A percentile compares a stretch with the other conserved stretches of the same genome.
Conservation (phyloP, 495 filamentous ascomycete genomes). For the Xylaria cubensis region DNA sequence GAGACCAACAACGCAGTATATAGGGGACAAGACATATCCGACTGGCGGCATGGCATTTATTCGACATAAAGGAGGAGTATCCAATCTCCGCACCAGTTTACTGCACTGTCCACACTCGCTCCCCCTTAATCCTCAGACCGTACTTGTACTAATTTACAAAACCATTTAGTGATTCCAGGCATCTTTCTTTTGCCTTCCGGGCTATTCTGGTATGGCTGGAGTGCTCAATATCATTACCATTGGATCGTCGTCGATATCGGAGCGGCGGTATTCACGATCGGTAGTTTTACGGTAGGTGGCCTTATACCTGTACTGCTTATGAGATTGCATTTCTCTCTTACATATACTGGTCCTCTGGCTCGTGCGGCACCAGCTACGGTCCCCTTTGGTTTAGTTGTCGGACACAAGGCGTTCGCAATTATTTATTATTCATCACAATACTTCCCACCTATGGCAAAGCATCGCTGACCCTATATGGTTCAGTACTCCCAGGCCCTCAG, state of each 20-base stretch:
- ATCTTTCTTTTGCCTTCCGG: slow-evolving; percentile 52
- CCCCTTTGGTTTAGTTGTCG: not conserved
- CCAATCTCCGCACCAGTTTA: not conserved
- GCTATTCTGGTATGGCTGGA: slow-evolving; percentile 76
- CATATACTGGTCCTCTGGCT: not conserved
- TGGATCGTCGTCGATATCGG: slow-evolving; percentile 68
- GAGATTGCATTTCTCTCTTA: not conserved
- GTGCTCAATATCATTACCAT: slow-evolving; percentile 53
- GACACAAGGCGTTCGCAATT: not conserved
- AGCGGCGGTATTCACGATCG: slow-evolving; percentile 59
- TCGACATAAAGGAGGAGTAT: not conserved
- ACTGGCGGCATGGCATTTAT: not conserved
- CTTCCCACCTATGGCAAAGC: not conserved
- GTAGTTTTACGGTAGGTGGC: slow-evolving; percentile 50
- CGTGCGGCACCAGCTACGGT: not conserved
- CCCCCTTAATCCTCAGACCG: no score
- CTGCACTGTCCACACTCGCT: not conserved
- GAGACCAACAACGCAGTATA: not conserved
- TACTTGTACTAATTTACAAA: not conserved
- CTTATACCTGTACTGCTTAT: not conserved
- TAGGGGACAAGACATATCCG: not conserved
- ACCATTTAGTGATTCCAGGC: slow-evolving; percentile 60
- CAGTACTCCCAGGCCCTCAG: slow-evolving; percentile 66
- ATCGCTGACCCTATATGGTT: not conserved
- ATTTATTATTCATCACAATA: not conserved